phyloP scores from a whole-genome alignment of 2,329 filamentous ascomycete species.

The Sporothrix variecibatus region DNA sequence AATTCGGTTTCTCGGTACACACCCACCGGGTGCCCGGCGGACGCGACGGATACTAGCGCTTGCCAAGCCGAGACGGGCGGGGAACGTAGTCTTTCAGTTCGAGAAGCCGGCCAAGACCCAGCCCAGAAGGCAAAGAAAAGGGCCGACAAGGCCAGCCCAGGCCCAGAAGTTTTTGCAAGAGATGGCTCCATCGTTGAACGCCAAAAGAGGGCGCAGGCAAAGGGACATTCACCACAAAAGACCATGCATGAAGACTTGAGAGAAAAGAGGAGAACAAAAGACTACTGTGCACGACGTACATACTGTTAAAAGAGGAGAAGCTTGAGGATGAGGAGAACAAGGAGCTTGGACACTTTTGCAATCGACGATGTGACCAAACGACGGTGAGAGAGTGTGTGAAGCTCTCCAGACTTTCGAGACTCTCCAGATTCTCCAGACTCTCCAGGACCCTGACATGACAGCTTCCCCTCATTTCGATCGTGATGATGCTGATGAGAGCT shows the following conservation, averaged over 20 bases:
- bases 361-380: not conserved
- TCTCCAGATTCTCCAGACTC: not conserved
- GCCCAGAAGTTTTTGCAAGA: not conserved
- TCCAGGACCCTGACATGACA: not conserved
- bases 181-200: not conserved
- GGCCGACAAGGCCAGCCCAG: constrained; percentile 12
- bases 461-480: not conserved
- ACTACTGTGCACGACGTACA: too few relatives aligned
- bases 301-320: not conserved
- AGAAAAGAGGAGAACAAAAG: not conserved
- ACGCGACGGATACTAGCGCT: not conserved
- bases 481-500: not conserved
- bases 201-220: constrained; percentile 1
- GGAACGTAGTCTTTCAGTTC: not conserved
- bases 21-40: not conserved
- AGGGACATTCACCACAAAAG: not conserved
- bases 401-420: not conserved
- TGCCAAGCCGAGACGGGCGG: not conserved
- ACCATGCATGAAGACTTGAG: not conserved
- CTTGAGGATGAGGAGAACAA: not conserved
- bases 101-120: not conserved
- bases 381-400: not conserved
- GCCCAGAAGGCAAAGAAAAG: not conserved
- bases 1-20: not conserved
- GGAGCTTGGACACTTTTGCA: not conserved